Conservation (phyloP, 2,329 filamentous ascomycete genomes). For the Periconia sp. region DNA sequence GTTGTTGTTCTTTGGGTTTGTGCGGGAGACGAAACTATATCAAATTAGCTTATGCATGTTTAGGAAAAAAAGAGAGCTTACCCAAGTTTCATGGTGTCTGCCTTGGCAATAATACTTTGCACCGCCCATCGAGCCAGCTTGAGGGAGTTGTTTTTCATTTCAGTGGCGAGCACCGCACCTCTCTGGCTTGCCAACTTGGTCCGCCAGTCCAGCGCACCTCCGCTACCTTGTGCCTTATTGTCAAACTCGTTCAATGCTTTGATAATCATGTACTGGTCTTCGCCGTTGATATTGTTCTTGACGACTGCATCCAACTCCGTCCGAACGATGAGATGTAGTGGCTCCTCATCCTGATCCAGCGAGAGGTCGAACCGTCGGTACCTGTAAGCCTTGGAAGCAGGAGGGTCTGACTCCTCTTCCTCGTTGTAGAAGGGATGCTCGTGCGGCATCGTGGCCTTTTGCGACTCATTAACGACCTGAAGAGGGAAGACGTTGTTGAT, state of each 20-base stretch:
- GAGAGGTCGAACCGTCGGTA: slow-evolving; percentile 97
- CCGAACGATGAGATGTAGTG: slow-evolving; percentile 89
- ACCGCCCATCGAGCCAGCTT: slow-evolving; percentile 98
- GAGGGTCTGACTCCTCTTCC: slow-evolving; percentile 88
- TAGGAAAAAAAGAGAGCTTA: slow-evolving; percentile 53
- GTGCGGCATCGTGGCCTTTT: slow-evolving; percentile 84
- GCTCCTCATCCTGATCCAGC: slow-evolving; percentile 87
- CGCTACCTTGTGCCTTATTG: slow-evolving; percentile 93
- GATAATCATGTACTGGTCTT: slow-evolving; percentile 89
- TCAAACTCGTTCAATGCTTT: slow-evolving; percentile 99
- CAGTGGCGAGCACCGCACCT: slow-evolving; percentile 95
- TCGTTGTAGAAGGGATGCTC: slow-evolving; percentile 98
- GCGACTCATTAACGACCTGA: slow-evolving; percentile 87
- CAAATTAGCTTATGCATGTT: slow-evolving; percentile 28
- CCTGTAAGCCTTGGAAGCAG: slow-evolving; percentile 97
- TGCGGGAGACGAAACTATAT: slow-evolving; percentile 87
- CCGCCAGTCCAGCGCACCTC: slow-evolving; percentile 95
- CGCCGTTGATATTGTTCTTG: slow-evolving; percentile 91
- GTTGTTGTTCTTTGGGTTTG: slow-evolving; percentile 89
- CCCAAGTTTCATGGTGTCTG: slow-evolving; percentile 99
- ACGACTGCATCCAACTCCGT: slow-evolving; percentile 95
- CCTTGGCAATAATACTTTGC: slow-evolving; percentile 93
- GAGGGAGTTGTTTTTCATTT: slow-evolving; percentile 99
- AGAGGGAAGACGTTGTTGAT: slow-evolving; percentile 99
- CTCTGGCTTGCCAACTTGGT: slow-evolving; percentile 92